Conservation (phyloP, 345 rosid genomes). For the Kandelia obovata region DNA sequence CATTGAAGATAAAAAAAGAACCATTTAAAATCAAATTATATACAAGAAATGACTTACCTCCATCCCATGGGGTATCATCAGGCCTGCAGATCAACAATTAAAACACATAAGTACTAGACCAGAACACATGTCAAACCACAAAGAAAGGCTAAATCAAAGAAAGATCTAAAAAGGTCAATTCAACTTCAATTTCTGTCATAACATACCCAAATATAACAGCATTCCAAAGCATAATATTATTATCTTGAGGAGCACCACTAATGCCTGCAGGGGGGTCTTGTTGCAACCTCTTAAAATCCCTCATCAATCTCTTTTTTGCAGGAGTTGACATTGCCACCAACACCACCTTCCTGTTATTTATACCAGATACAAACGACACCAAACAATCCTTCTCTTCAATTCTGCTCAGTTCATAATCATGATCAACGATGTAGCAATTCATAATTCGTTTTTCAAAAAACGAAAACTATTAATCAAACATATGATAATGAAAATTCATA, state of each 20-base stretch:
- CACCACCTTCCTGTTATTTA: neutral
- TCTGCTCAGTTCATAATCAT: neutral
- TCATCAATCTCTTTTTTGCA: constrained; percentile 35
- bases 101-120: neutral
- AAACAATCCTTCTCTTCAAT: neutral
- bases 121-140: neutral
- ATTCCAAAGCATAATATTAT: constrained; percentile 35
- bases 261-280: constrained; percentile 39
- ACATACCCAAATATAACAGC: constrained; percentile 35
- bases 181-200: neutral
- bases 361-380: neutral
- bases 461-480: neutral
- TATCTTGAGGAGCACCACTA: constrained; percentile 38
- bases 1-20: neutral
- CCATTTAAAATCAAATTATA: constrained; percentile 1
- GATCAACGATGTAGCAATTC: neutral
- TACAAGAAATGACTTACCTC: constrained; percentile 45
- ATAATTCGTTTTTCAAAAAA: neutral
- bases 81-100: constrained; percentile 46
- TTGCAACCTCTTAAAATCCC: constrained; percentile 38
- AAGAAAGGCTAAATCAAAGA: neutral
- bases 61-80: constrained; percentile 84
- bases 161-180: neutral
- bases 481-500: too few relatives aligned
- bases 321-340: constrained; percentile 29